A percentile compares a stretch with the other conserved stretches of the same genome.
These are phyloP conservation scores for Euphorbia lathyris DNA, from an alignment of 345 rosid genomes.

Conservation along the genomic window DNA sequence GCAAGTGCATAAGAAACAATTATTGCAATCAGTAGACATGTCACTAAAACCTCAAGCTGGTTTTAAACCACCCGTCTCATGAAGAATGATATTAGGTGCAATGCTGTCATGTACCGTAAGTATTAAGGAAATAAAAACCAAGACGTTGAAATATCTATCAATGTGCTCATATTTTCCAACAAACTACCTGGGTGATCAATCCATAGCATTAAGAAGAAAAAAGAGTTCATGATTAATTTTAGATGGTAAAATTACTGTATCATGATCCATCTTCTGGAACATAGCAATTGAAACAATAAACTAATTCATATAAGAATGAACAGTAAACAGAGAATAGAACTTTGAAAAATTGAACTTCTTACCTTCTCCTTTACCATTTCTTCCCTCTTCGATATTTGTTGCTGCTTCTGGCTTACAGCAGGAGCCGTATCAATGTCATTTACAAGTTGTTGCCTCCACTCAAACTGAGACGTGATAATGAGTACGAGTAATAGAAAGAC, in stretches of 20 bases:
- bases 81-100: not conserved
- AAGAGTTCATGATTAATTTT: not conserved
- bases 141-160: not conserved
- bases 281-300: conserved; percentile 1
- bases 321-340: not conserved
- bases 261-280: not conserved
- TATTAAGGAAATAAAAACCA: not conserved
- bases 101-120: not conserved
- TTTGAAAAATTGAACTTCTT: not conserved
- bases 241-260: not conserved
- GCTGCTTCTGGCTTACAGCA: conserved; percentile 51
- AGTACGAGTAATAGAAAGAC: conserved; percentile 71
- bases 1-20: not conserved
- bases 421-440: conserved; percentile 54
- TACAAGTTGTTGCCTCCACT: conserved; percentile 86
- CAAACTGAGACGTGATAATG: conserved; percentile 82
- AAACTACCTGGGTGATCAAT: not conserved
- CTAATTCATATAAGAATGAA: not conserved
- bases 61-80: not conserved
- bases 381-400: conserved; percentile 50
- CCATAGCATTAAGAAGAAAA: not conserved
- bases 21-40: not conserved
- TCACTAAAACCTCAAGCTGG: not conserved
- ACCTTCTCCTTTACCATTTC: conserved; percentile 90
- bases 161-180: not conserved